A percentile compares a stretch with the other conserved stretches of the same genome.
These are phyloP conservation scores for Coccomyxa sp. DNA, from an alignment of 139 green algal species.

Conservation along the genomic window DNA sequence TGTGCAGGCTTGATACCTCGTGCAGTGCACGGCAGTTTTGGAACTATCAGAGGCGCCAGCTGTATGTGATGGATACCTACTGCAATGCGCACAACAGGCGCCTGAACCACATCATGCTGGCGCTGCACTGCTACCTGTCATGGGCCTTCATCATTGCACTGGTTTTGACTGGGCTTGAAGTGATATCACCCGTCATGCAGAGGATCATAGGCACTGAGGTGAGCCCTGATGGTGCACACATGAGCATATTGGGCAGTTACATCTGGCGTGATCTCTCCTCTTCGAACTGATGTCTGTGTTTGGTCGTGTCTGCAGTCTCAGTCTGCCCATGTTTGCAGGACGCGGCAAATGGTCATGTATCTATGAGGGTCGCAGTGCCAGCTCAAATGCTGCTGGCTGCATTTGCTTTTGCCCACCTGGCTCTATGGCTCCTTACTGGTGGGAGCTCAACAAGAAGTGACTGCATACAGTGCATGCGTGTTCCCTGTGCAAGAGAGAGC, in stretches of 20 bases:
- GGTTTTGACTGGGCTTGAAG: conserved; percentile 14
- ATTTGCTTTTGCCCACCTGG: too few species aligned
- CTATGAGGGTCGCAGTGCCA: too few species aligned
- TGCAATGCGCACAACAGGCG: conserved; percentile 37
- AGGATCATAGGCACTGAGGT: background rate
- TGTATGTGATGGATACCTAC: conserved; percentile 93
- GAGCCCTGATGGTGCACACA: background rate
- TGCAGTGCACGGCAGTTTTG: conserved; percentile 55
- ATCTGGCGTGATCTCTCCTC: background rate
- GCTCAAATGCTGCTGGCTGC: too few species aligned
- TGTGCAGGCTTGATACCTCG: conserved; percentile 24
- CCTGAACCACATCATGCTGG: conserved; percentile 69
- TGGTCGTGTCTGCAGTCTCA: background rate
- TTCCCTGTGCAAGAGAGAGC: too few species aligned
- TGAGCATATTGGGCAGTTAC: background rate
- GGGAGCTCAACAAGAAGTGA: too few species aligned
- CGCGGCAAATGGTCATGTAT: too few species aligned
- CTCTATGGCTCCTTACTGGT: too few species aligned
- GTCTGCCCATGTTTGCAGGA: too few species aligned
- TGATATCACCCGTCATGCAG: background rate
- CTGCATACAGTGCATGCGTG: too few species aligned
- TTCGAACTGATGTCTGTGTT: background rate
- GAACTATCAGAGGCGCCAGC: conserved; percentile 92
- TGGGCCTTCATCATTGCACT: conserved; percentile 48
- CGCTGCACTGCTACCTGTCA: conserved; percentile 56